phyloP scores from a whole-genome alignment of 306 rosid species.

The Cicer arietinum region DNA sequence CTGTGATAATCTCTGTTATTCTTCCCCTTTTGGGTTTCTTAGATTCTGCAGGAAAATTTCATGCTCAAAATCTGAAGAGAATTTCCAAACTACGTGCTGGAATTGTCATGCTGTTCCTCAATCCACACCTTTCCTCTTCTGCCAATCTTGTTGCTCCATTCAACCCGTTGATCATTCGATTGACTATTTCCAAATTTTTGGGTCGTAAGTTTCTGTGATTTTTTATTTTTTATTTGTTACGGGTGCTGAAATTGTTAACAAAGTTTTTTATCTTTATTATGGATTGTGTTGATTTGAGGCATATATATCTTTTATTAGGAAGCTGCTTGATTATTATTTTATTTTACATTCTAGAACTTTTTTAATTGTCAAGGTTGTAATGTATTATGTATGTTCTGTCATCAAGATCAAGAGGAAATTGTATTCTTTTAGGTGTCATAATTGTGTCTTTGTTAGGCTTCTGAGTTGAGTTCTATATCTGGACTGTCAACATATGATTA shows the following conservation, averaged over 20 bases:
- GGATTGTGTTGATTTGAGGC: slow-evolving; percentile 24
- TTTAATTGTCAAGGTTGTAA: too few species aligned
- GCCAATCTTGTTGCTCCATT: slow-evolving; percentile 73
- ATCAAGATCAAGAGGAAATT: slow-evolving; percentile 12
- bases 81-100: slow-evolving; percentile 64
- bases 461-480: neutral
- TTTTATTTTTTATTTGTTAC: neutral
- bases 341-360: too few species aligned
- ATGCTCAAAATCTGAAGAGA: slow-evolving; percentile 52
- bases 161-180: slow-evolving; percentile 76
- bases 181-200: slow-evolving; percentile 79
- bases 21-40: slow-evolving; percentile 38
- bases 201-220: slow-evolving; percentile 60
- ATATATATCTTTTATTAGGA: neutral
- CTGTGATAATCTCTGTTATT: slow-evolving; percentile 9
- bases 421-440: slow-evolving; percentile 8
- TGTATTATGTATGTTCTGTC: neutral
- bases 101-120: slow-evolving; percentile 58
- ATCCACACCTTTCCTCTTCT: slow-evolving; percentile 61
- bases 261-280: slow-evolving; percentile 35
- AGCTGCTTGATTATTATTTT: neutral
- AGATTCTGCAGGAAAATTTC: slow-evolving; percentile 37
- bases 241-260: slow-evolving; percentile 21
- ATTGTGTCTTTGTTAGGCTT: neutral
- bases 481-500: neutral